Evolutionary conservation across 2,329 filamentous ascomycete genomes (phyloP), one percentile per base, ranked within the genome.

Genomic region (Beauveria caledonica): DNA sequence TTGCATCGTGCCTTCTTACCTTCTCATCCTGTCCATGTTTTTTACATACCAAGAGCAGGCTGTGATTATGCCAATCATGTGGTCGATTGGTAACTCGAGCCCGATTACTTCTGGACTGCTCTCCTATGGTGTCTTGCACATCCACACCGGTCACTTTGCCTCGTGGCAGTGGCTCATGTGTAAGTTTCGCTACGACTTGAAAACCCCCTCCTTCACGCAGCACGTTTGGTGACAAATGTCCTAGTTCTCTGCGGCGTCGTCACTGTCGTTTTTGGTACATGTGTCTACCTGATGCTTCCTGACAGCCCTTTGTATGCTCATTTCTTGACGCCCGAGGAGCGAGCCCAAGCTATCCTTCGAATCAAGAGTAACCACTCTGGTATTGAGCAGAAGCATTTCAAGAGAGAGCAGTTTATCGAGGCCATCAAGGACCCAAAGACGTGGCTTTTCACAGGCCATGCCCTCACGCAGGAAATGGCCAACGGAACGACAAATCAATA

Each of bases 81-180:
- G 72, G 72, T 72, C 73, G 3, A 68, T 73, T 27, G 72, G 72
- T 1, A 74, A 73, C 57, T 66, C 66, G 0, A 71, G 68, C 40
- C 68, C 70, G 3, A 69, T 71, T 39, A 70, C 70, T 8, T 71
- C 68, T 3, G 70, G 70, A 1, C 62, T 71, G 23, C 51, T 71
- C 1, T 71, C 70, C 8, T 71, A 71, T 19, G 69, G 68, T 1
- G 69, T 69, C 6, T 52, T 71, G 2, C 70, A 65, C 66, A 74
- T 73, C 29, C 64, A 73, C 6, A 73, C 72, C 0, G 67, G 65
- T 6, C 66, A 56, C n/a, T 74, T 75, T 60, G 66, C 68, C 8
- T 69, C 73, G 3, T 75, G 72, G 73, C 74, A 70, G 62, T 73
- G 70, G 71, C 70, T 75, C 36, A 74, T 74, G 72, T 68, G 71